A percentile compares a stretch with the other conserved stretches of the same genome.
These are phyloP conservation scores for Umbelopsis ramanniana DNA, from an alignment of 192 early-diverging fungal genomes.

Conservation along the genomic window DNA sequence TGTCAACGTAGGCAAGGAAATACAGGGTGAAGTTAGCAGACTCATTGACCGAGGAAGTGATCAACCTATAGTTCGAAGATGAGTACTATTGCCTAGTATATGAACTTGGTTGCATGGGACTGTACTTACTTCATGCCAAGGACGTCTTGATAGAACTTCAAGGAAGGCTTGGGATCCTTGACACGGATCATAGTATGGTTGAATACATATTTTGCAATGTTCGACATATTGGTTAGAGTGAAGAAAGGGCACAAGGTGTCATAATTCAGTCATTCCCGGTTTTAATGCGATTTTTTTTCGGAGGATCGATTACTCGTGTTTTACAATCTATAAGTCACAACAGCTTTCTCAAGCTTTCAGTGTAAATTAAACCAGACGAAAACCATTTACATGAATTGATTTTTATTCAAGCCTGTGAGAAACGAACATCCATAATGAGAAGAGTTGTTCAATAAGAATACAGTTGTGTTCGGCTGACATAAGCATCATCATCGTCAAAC, in stretches of 20 bases:
- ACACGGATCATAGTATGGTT: conserved; percentile 91
- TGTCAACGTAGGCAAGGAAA: conserved; percentile 72
- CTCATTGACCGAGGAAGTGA: conserved; percentile 52
- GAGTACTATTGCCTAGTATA: neutral
- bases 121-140: conserved; percentile 78
- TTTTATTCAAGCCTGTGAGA: too few relatives aligned
- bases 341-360: too few relatives aligned
- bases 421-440: too few relatives aligned
- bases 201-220: conserved; percentile 39
- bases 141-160: conserved; percentile 74
- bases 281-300: neutral
- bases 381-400: too few relatives aligned
- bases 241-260: neutral
- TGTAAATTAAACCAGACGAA: too few relatives aligned
- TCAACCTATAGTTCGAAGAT: conserved; percentile 35
- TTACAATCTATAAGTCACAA: too few relatives aligned
- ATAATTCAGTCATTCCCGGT: neutral
- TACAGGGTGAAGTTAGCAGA: conserved; percentile 67
- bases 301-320: too few relatives aligned
- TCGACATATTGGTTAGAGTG: conserved; percentile 22
- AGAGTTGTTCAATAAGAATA: too few relatives aligned
- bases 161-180: conserved; percentile 77
- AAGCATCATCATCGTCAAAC: too few relatives aligned
- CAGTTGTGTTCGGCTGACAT: too few relatives aligned
- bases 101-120: too few relatives aligned